Base-by-base conservation (phyloP, 805 yeast species). In the Ogataea neopini region DNA sequence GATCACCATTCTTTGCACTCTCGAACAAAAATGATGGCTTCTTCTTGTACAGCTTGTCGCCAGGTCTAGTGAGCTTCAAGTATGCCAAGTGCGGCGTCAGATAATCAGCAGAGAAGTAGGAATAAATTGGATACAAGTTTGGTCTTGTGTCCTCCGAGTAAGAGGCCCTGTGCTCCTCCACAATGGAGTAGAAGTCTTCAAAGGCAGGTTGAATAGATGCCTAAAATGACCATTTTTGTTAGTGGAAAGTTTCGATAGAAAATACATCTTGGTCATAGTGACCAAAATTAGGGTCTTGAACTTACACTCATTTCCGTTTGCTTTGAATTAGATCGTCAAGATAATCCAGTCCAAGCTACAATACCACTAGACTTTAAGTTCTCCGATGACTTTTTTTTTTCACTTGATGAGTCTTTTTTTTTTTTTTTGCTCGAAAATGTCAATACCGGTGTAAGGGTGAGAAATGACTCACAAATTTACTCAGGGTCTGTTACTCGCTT, bases 51-150 rank as follows among this genome's bases (percentile, higher is more conserved):
- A 75, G 67, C 53, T 76, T 73, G 28, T 77, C 76, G 2, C 79
- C 76, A 40, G 92, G 87, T 42, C 78, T 69, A 6, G 96, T 84
- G 45, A 94, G 75, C 67, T 86, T 88, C 62, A 94, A 71, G 64
- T 92, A 94, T 0, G 98, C 97, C 51, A 81, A 79, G 60, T 91
- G 96, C 2, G 97, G 96, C 3, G 96, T 89, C 61, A 90, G 68
- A 51, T 85, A 84, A 48, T 87, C 91, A 8, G 89, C 83, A 4
- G 85, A 76, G 53, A 88, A 78, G 51, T 80, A 82, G 19, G 87
- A 76, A 68, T 78, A 89, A 11, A 94, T 81, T 3, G 97, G 97
- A 62, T 86, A 89, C 60, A 89, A 69, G 63, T 90, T 92, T 35
- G 84, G 83, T 1, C 67, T 44, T 4, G 52, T 58, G 7, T 59